A percentile compares a stretch with the other conserved stretches of the same genome.
These are phyloP conservation scores for Suillus clintonianus DNA, from an alignment of 768 basidiomycete genomes.

Conservation along the genomic window DNA sequence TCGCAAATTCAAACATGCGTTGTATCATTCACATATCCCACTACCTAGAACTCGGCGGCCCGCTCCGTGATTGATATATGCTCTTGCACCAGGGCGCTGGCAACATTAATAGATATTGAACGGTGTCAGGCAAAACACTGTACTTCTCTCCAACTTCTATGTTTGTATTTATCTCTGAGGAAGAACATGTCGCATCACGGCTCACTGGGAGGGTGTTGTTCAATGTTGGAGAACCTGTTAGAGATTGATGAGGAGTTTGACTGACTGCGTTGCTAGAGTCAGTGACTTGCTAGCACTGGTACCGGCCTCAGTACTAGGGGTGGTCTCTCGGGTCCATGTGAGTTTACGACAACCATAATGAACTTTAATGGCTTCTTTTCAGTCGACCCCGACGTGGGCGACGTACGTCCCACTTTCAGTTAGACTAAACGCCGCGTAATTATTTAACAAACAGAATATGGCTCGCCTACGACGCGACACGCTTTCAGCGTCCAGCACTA, in stretches of 20 bases:
- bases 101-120: not conserved
- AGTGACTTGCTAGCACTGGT: not conserved
- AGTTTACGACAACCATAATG: not conserved
- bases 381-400: not conserved
- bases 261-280: not conserved
- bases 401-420: not conserved
- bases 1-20: not conserved
- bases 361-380: conserved; percentile 1
- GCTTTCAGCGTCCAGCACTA: not conserved
- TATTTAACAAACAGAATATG: conserved; percentile 13
- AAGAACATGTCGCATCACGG: not conserved
- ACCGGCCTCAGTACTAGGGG: too few species aligned
- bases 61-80: not conserved
- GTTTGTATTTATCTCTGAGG: not conserved
- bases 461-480: conserved; percentile 31
- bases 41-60: not conserved
- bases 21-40: not conserved
- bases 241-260: not conserved
- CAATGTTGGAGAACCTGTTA: too few species aligned
- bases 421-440: conserved; percentile 1
- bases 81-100: not conserved
- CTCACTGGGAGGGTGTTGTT: too few species aligned
- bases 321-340: not conserved
- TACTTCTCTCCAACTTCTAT: not conserved
- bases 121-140: too few species aligned